Base-by-base conservation (phyloP, 495 filamentous ascomycete species). In the Lepraria neglecta region DNA sequence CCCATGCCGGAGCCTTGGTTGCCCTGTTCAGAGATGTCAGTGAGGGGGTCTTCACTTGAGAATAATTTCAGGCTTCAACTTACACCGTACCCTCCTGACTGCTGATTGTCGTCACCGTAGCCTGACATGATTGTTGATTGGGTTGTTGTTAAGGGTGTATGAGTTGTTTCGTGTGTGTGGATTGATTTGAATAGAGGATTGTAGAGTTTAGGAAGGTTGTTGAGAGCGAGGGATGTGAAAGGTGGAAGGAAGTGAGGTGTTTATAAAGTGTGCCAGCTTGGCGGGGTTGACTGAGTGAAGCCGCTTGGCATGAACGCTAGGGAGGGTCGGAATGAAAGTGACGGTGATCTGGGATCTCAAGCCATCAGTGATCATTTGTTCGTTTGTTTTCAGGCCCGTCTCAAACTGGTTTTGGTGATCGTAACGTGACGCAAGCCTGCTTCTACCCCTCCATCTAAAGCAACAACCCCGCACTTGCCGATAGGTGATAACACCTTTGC, bases 101-200 rank as follows among this genome's bases (percentile, higher is more conserved):
- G 21, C 27, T 60, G 61, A 7, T 62, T 58, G 50, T 64, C 55
- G 17, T 67, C 55, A 58, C 61, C 63, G 66, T 69, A 67, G 31
- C 61, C 60, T 43, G 68, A 70, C 68, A 70, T 70, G 42, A 48
- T 63, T 45, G 51, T 45, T 52, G 54, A 48, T 54, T 67, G 21
- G 6, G 12, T 35, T 33, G 15, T 15, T 57, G 54, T 24, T 54
- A 42, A 6, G 55, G 43, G 27, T 52, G 19, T 53, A 5, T 55
- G 5, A 31, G 3, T 2, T 19, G 3, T 48, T 31, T 3, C 35
- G 4, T 42, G 11, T 31, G 12, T n/a, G 17, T 11, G 19, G 31
- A 35, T 2, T 15, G n/a, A 11, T 15, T 28, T 53, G 38, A 9
- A 21, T 15, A 12, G 14, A 19, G 24, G 17, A 42, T 19, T 63